Percentiles rank a stretch among this genome's conserved stretches.
Evolutionary conservation across 306 rosid genomes (phyloP).

Genomic region (Arachis hypogaea): DNA sequence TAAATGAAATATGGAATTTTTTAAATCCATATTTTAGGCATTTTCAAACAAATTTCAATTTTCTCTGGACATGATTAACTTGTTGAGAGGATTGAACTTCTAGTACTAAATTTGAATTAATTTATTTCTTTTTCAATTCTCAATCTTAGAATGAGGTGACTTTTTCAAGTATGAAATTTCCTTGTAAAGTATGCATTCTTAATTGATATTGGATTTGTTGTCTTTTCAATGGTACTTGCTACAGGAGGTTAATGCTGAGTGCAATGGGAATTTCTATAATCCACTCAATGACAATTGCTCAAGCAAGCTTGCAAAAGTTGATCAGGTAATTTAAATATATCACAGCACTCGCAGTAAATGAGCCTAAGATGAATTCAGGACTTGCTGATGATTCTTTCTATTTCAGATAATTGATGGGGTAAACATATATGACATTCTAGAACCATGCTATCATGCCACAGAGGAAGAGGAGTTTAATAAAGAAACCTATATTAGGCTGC

Average conservation of each 20-base stretch:
- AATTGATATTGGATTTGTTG: constrained; percentile 1
- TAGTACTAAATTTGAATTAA: constrained; percentile 20
- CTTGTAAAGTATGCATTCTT: constrained; percentile 17
- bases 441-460: constrained; percentile 80
- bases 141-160: constrained; percentile 15
- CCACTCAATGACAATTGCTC: constrained; percentile 46
- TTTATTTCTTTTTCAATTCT: background rate
- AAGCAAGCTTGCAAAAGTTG: constrained; percentile 59
- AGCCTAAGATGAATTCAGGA: constrained; percentile 24
- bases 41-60: background rate
- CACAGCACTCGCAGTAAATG: constrained; percentile 14
- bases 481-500: constrained; percentile 50
- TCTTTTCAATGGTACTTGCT: constrained; percentile 28
- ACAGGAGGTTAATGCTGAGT: constrained; percentile 59
- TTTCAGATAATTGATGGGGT: constrained; percentile 60
- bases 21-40: background rate
- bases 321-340: constrained; percentile 54
- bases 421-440: constrained; percentile 84
- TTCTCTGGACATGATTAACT: background rate
- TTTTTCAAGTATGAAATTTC: constrained; percentile 20
- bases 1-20: constrained; percentile 14
- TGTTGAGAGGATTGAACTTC: constrained; percentile 14
- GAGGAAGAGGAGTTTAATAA: constrained; percentile 36
- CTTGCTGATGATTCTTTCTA: constrained; percentile 32
- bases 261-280: constrained; percentile 65